Percentiles rank a stretch among this genome's conserved stretches.
phyloP scores from a whole-genome alignment of 2,329 filamentous ascomycete species.

The Botrytis aclada region DNA sequence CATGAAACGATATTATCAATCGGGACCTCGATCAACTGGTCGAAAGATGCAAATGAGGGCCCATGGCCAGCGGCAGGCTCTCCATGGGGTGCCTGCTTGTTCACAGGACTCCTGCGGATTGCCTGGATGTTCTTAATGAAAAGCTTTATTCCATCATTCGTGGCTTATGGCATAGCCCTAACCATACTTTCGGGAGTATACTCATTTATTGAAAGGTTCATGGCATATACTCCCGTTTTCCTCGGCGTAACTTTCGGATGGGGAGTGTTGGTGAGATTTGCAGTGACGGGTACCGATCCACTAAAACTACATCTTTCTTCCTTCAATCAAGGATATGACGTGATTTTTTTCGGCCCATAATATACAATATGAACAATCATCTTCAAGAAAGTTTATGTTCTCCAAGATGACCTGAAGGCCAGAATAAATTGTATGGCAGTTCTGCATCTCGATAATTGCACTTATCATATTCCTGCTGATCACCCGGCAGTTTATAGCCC shows the following conservation, averaged over 20 bases:
- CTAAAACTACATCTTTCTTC: background rate
- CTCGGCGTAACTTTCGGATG: background rate
- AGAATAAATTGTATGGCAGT: conserved; percentile 13
- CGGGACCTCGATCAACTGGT: background rate
- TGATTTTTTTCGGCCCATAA: background rate
- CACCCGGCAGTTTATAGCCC: conserved; percentile 40
- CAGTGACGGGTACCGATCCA: background rate
- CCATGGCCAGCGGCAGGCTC: background rate
- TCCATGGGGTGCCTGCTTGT: background rate
- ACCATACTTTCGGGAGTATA: background rate
- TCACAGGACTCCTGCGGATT: background rate
- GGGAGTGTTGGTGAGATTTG: background rate
- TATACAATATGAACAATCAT: conserved; percentile 12
- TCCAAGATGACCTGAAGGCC: conserved; percentile 19
- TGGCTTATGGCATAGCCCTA: background rate
- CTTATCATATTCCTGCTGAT: conserved; percentile 28
- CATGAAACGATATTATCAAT: background rate
- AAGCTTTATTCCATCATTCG: background rate
- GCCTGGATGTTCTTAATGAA: background rate
- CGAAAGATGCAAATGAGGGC: background rate
- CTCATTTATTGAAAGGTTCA: background rate
- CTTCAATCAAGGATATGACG: background rate
- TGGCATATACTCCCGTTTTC: background rate
- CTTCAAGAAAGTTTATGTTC: conserved; percentile 18
- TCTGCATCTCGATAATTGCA: background rate